A percentile compares a stretch with the other conserved stretches of the same genome.
Evolutionary conservation across 176 grass and related monocot species (phyloP).

Genomic region (Phoenix roebelenii): DNA sequence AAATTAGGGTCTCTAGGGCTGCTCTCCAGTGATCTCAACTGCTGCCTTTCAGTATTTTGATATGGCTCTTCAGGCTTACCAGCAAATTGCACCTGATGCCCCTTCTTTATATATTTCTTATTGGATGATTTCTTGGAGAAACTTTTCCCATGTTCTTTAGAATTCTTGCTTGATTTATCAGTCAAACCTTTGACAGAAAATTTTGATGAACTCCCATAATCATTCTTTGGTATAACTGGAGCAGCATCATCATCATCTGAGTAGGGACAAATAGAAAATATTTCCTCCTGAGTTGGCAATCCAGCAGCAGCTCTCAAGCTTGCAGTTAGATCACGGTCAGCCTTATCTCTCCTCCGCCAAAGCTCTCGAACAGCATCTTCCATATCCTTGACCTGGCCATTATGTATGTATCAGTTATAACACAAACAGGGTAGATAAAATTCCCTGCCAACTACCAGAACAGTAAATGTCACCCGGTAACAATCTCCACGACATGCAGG

Average conservation of each 20-base stretch:
- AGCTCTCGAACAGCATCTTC: constrained; percentile 93
- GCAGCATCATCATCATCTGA: constrained; percentile 58
- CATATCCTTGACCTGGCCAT: constrained; percentile 68
- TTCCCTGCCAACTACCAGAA: constrained; percentile 3
- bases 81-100: constrained; percentile 34
- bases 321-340: constrained; percentile 62
- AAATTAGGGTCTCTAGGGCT: constrained; percentile 37
- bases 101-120: constrained; percentile 69
- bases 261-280: constrained; percentile 37
- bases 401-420: background rate
- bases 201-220: constrained; percentile 57
- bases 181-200: constrained; percentile 85
- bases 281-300: constrained; percentile 58
- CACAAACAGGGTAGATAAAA: no score
- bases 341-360: constrained; percentile 77
- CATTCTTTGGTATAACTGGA: constrained; percentile 60
- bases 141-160: constrained; percentile 40
- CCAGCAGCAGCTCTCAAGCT: constrained; percentile 75
- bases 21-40: constrained; percentile 40
- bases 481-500: constrained; percentile 92
- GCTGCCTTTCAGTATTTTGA: constrained; percentile 40
- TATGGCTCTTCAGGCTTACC: constrained; percentile 31
- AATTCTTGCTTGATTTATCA: constrained; percentile 43
- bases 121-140: constrained; percentile 44
- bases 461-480: constrained; percentile 57